These are phyloP conservation scores for Strobilomyces echinocephalus DNA, from an alignment of 768 basidiomycete genomes.

Conservation along the genomic window DNA sequence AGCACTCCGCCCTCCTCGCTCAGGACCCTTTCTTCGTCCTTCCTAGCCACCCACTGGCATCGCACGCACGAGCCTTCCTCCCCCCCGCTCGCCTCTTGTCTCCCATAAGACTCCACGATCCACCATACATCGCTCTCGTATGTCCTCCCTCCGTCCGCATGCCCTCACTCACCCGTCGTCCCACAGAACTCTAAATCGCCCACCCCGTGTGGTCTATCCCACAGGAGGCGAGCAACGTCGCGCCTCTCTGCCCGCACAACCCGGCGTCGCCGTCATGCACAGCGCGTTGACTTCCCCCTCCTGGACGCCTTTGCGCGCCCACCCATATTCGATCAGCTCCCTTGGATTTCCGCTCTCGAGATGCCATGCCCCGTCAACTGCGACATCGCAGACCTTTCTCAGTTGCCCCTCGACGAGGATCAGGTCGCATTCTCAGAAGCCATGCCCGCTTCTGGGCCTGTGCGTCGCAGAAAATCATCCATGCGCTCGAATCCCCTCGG, in stretches of 20 bases:
- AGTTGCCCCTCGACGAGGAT: slow-evolving; percentile 37
- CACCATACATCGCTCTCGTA: slow-evolving; percentile 20
- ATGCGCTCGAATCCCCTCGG: slow-evolving; percentile 46
- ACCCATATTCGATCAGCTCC: slow-evolving; percentile 54
- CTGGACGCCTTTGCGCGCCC: slow-evolving; percentile 28
- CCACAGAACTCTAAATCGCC: slow-evolving; percentile 37
- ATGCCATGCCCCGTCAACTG: slow-evolving; percentile 40
- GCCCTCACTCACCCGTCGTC: slow-evolving; percentile 6
- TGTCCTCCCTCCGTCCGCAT: slow-evolving; percentile 2
- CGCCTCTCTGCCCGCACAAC: slow-evolving; percentile 34
- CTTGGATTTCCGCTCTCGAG: slow-evolving; percentile 64
- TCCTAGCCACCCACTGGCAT: slow-evolving; percentile 2
- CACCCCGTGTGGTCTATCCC: slow-evolving; percentile 33
- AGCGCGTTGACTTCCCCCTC: slow-evolving; percentile 39
- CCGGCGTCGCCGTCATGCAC: slow-evolving; percentile 39
- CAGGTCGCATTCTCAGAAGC: slow-evolving; percentile 17
- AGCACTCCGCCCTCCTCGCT: slow-evolving; percentile 9
- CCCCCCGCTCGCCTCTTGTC: slow-evolving; percentile 36
- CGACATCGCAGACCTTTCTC: slow-evolving; percentile 66
- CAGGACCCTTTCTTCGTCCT: slow-evolving; percentile 6
- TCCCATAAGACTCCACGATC: slow-evolving; percentile 34
- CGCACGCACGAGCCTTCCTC: slow-evolving; percentile 18
- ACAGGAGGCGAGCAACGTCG: slow-evolving; percentile 35
- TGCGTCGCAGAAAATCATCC: slow-evolving; percentile 55
- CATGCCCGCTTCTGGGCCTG: slow-evolving; percentile 42